These are phyloP conservation scores for Hemisphaericaspora nanyangensis DNA, from an alignment of 805 yeast species.

Conservation along the genomic window DNA sequence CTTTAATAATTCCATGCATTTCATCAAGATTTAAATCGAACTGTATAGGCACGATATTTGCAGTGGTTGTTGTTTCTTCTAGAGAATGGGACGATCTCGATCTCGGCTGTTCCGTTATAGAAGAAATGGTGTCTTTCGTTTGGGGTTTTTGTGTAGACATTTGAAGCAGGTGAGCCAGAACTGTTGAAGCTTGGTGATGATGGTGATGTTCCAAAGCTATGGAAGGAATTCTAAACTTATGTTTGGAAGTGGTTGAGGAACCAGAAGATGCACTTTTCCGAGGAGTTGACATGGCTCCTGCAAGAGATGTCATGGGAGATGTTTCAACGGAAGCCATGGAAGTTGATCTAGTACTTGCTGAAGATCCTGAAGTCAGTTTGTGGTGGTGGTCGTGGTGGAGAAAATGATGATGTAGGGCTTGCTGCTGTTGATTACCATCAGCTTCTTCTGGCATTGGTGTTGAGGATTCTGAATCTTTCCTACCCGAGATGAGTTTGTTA, in stretches of 20 bases:
- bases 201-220: constrained; percentile 27
- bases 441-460: neutral
- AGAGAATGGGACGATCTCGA: neutral
- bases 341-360: constrained; percentile 1
- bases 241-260: constrained; percentile 21
- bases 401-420: neutral
- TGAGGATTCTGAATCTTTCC: constrained; percentile 20
- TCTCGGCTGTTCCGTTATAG: neutral
- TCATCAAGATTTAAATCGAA: constrained; percentile 48
- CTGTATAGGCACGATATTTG: constrained; percentile 6
- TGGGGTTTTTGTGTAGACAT: constrained; percentile 3
- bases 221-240: constrained; percentile 36
- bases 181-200: constrained; percentile 4
- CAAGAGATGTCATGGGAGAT: neutral
- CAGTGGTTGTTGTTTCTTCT: neutral
- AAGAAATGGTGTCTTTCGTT: neutral
- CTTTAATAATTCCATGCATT: constrained; percentile 48
- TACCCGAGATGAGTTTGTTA: constrained; percentile 35
- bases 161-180: constrained; percentile 5
- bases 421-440: neutral
- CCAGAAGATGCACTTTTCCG: constrained; percentile 16
- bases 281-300: neutral
- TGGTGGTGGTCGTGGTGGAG: constrained; percentile 1
- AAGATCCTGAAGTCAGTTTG: neutral
- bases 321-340: neutral